phyloP scores from a whole-genome alignment of 441 rosid species.

The Aquilaria agallochum region DNA sequence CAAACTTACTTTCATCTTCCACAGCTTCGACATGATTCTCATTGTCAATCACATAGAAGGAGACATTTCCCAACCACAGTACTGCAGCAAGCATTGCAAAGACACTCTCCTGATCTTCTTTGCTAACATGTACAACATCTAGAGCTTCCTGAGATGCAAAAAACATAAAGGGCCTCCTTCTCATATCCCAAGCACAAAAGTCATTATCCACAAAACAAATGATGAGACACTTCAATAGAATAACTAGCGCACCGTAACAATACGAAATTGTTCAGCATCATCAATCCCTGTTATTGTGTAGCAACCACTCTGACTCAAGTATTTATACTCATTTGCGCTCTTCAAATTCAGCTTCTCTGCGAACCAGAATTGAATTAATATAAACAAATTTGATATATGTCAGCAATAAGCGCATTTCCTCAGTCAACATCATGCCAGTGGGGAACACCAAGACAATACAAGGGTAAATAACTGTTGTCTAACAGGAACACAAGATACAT shows the following conservation, averaged over 20 bases:
- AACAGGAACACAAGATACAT: too few relatives aligned
- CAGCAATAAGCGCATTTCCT: constrained; percentile 1
- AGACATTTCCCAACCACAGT: constrained; percentile 89
- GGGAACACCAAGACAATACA: too few relatives aligned
- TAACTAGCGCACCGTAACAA: constrained; percentile 54
- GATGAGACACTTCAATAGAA: constrained; percentile 11
- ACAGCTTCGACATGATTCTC: constrained; percentile 94
- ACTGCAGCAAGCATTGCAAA: constrained; percentile 98
- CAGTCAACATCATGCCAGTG: too few relatives aligned
- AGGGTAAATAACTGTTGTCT: too few relatives aligned
- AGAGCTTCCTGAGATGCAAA: constrained; percentile 79
- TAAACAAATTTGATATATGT: constrained; percentile 7
- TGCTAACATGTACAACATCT: constrained; percentile 90
- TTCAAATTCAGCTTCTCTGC: constrained; percentile 86
- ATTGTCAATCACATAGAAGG: constrained; percentile 75
- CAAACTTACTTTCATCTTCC: constrained; percentile 73
- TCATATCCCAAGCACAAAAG: constrained; percentile 4
- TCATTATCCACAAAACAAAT: background rate
- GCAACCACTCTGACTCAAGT: constrained; percentile 89
- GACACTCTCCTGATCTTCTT: constrained; percentile 95
- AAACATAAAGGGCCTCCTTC: constrained; percentile 9
- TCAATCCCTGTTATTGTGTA: constrained; percentile 75
- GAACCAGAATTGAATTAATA: constrained; percentile 19
- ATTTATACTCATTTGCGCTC: constrained; percentile 74
- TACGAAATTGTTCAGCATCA: constrained; percentile 69